Evolutionary conservation across 176 grass and related monocot species (phyloP).

Genomic region (Dendrocalamus sinicus): DNA sequence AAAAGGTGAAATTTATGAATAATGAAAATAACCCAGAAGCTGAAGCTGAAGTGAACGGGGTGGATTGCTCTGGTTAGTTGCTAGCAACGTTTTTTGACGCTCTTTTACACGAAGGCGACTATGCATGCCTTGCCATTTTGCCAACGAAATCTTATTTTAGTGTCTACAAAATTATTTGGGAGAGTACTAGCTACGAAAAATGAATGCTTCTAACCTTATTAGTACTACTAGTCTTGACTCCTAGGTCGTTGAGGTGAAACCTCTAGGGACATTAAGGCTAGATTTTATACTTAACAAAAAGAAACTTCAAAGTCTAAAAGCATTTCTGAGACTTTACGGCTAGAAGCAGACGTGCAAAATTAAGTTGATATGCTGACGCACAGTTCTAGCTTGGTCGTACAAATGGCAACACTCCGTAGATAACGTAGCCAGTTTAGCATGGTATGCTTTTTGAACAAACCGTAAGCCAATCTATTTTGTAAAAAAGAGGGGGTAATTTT

Average conservation of each 20-base stretch:
- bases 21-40: too few relatives aligned
- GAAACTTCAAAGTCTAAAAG: not conserved
- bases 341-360: not conserved
- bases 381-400: not conserved
- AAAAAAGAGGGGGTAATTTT: not conserved
- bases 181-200: not conserved
- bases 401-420: not conserved
- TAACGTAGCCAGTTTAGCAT: not conserved
- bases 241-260: not conserved
- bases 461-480: not conserved
- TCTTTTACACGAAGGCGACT: not conserved
- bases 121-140: not conserved
- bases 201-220: not conserved
- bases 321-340: not conserved
- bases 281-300: not conserved
- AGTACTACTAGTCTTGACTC: conserved; percentile 49
- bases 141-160: not conserved
- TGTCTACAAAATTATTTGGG: not conserved
- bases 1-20: too few relatives aligned
- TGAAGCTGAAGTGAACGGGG: too few relatives aligned
- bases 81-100: not conserved
- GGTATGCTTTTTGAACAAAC: not conserved
- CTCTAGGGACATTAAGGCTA: not conserved
- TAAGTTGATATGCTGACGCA: not conserved
- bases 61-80: not conserved